These are phyloP conservation scores for Tricladium varicosporioides DNA, from an alignment of 2,329 filamentous ascomycete species.

Conservation along the genomic window DNA sequence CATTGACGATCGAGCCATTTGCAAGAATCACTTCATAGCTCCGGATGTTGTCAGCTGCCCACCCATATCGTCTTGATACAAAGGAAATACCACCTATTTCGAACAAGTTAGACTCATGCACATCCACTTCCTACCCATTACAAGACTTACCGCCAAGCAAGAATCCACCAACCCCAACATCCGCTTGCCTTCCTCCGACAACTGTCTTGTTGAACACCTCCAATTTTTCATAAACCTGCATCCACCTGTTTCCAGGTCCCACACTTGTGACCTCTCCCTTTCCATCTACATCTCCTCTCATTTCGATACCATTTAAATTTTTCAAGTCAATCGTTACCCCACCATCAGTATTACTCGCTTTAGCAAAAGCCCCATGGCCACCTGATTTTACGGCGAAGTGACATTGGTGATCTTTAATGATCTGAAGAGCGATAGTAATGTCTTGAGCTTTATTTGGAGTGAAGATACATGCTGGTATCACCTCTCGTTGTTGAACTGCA, in stretches of 20 bases:
- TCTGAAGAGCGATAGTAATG: conserved; percentile 20
- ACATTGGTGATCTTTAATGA: conserved; percentile 11
- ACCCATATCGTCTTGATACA: conserved; percentile 15
- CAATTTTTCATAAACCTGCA: conserved; percentile 37
- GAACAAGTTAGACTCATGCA: background rate
- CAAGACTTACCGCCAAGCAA: conserved; percentile 24
- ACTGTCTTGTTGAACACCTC: conserved; percentile 34
- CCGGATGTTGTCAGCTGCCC: conserved; percentile 18
- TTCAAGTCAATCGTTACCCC: conserved; percentile 50
- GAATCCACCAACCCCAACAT: conserved; percentile 24
- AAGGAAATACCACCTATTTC: conserved; percentile 1
- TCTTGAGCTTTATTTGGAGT: conserved; percentile 17
- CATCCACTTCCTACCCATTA: conserved; percentile 3
- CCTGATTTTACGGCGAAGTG: conserved; percentile 27
- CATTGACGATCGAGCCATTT: conserved; percentile 27
- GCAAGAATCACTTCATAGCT: conserved; percentile 31
- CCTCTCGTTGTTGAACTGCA: background rate
- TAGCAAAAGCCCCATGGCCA: conserved; percentile 34
- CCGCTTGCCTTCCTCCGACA: conserved; percentile 37
- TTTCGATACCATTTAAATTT: conserved; percentile 25
- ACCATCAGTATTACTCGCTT: conserved; percentile 48
- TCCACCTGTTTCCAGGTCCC: conserved; percentile 40
- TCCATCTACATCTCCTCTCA: conserved; percentile 22
- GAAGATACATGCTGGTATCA: conserved; percentile 24
- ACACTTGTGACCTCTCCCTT: conserved; percentile 30